Evolutionary conservation across 2,329 filamentous ascomycete species (phyloP).

Genomic region (Aplosporella prunicola): DNA sequence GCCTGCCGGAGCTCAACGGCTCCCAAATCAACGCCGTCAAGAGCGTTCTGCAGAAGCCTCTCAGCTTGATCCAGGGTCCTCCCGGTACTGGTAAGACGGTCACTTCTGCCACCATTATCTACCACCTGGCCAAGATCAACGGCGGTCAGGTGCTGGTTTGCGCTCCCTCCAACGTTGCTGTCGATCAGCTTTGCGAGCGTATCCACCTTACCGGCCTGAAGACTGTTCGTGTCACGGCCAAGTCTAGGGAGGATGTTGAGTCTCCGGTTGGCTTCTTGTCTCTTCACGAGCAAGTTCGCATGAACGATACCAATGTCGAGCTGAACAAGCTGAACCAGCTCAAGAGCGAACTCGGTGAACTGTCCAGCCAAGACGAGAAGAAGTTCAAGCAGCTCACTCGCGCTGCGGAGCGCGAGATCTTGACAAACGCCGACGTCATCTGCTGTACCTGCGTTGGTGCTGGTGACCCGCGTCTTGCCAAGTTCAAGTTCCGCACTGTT

Average conservation of each 20-base stretch:
- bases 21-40: conserved; percentile 97
- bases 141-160: conserved; percentile 92
- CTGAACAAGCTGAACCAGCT: conserved; percentile 85
- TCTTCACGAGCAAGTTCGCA: conserved; percentile 90
- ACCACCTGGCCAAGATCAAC: conserved; percentile 91
- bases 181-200: conserved; percentile 95
- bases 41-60: conserved; percentile 82
- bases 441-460: conserved; percentile 98
- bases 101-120: conserved; percentile 96
- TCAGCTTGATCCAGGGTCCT: conserved; percentile 93
- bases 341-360: conserved; percentile 81
- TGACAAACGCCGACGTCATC: conserved; percentile 92
- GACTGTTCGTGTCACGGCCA: conserved; percentile 95
- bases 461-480: conserved; percentile 85
- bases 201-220: conserved; percentile 92
- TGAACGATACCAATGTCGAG: conserved; percentile 94
- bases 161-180: conserved; percentile 94
- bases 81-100: conserved; percentile 98
- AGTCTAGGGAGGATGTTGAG: conserved; percentile 96
- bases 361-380: conserved; percentile 95
- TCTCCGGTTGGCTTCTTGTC: conserved; percentile 95
- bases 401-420: conserved; percentile 86
- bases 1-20: conserved; percentile 85
- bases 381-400: conserved; percentile 95
- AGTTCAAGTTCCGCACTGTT: conserved; percentile 97